Base-by-base conservation (phyloP, 2,329 filamentous ascomycete species). In the Xylariales sp. region DNA sequence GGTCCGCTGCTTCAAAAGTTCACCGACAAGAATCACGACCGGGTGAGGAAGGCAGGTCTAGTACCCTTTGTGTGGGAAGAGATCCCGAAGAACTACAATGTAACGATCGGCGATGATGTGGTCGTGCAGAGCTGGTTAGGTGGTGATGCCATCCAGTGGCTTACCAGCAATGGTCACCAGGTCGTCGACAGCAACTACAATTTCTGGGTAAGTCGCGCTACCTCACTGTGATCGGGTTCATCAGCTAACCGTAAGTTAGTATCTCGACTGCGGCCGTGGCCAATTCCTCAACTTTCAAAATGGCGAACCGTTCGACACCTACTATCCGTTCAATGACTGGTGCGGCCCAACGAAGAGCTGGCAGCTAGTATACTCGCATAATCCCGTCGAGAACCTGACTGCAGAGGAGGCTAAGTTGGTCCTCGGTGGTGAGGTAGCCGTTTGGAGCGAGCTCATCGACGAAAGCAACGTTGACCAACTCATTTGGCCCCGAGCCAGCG, bases 21-120 rank as follows among this genome's bases (percentile, higher is more conserved):
- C 57, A 69, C 94, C 48, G 76, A 86, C 58, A 73, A 75, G 49
- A 81, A 82, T 53, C 85, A 90, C 60, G 70, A 64, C 21, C 77
- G 81, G 33, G 70, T 93, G 29, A 69, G 78, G 33, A 65, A 73
- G 31, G 70, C 74, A 5, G 83, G 83, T 4, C 65, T 95, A 38
- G 76, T 74, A 4, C 87, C 88, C 0, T 68, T 95, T 16, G 86
- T 90, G 1, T 95, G 89, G 89, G 88, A 95, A 61, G 89, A 95
- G 62, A 88, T 93, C 73, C 69, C 88, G 1, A 68, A 86, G 8
- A 71, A 81, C 18, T 95, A 87, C 84, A 86, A 90, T 57, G 66
- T 93, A 33, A 85, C 76, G 0, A 66, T 95, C 5, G 80, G 80
- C 3, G 61, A 73, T 11, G 81, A 89, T 53, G 81, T 86, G 1